Conservation (phyloP, 2,329 filamentous ascomycete genomes). For the Trichoderma citrinoviride region DNA sequence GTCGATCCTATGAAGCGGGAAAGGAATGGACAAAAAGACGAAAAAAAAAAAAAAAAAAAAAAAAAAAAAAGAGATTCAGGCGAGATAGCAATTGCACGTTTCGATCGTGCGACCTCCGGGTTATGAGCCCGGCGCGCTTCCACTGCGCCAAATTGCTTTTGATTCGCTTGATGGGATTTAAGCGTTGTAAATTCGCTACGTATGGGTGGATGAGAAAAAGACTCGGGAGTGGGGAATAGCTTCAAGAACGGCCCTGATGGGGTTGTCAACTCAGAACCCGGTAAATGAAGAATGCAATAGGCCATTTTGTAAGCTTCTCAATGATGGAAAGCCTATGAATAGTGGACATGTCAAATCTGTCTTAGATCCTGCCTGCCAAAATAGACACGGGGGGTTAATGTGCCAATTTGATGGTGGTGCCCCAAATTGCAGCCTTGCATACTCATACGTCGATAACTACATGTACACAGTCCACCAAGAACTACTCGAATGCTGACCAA, state of each 20-base stretch:
- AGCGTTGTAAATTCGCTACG: neutral
- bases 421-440: too few relatives aligned
- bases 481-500: too few relatives aligned
- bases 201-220: neutral
- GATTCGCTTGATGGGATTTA: neutral
- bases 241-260: neutral
- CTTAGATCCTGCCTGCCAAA: too few relatives aligned
- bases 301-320: too few relatives aligned
- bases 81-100: constrained; percentile 25
- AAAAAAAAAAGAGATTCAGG: neutral
- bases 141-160: constrained; percentile 33
- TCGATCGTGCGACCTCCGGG: constrained; percentile 32
- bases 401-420: too few relatives aligned
- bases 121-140: constrained; percentile 33
- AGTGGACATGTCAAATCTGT: too few relatives aligned
- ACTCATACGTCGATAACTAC: too few relatives aligned
- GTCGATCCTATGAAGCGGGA: neutral
- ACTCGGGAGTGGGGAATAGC: constrained; percentile 11
- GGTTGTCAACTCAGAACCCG: too few relatives aligned
- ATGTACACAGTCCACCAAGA: too few relatives aligned
- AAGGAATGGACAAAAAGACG: neutral
- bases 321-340: too few relatives aligned
- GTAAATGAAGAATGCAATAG: too few relatives aligned
- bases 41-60: neutral
- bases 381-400: too few relatives aligned